A percentile compares a stretch with the other conserved stretches of the same genome.
Conservation (phyloP, 805 yeast genomes). For the Pichia cabralensis region DNA sequence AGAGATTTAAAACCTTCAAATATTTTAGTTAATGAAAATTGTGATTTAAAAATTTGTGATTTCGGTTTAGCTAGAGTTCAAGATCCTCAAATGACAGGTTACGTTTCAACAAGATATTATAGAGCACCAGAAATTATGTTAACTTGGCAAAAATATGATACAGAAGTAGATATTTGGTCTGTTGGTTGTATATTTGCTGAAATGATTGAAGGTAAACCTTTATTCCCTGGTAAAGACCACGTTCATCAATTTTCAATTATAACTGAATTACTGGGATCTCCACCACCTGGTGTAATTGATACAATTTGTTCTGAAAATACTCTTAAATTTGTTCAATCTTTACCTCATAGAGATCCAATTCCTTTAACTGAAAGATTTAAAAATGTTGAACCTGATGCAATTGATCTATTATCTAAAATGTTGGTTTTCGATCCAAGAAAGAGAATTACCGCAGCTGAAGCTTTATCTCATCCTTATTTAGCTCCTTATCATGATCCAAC, state of each 20-base stretch:
- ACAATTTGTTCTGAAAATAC: constrained; percentile 96
- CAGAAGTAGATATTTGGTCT: constrained; percentile 75
- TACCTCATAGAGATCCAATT: constrained; percentile 89
- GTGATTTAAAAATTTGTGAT: constrained; percentile 75
- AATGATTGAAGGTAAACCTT: constrained; percentile 48
- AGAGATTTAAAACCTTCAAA: constrained; percentile 77
- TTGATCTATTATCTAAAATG: constrained; percentile 82
- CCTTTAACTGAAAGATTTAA: constrained; percentile 78
- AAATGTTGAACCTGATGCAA: constrained; percentile 73
- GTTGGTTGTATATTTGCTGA: constrained; percentile 75
- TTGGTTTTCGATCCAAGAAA: constrained; percentile 90
- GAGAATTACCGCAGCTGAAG: constrained; percentile 87
- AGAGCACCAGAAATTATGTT: constrained; percentile 80
- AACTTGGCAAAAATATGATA: constrained; percentile 60
- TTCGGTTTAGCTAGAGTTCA: constrained; percentile 64
- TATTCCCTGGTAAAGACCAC: constrained; percentile 87
- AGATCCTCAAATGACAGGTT: constrained; percentile 52
- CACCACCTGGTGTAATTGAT: constrained; percentile 91
- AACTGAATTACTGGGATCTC: constrained; percentile 87
- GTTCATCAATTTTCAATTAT: constrained; percentile 96
- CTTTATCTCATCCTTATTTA: constrained; percentile 81
- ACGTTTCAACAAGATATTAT: constrained; percentile 80
- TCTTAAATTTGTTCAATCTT: constrained; percentile 81
- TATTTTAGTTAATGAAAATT: constrained; percentile 55
- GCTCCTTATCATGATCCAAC: constrained; percentile 95